Conservation (phyloP, 1,284 basidiomycete species). For the Athelia psychrophila region DNA sequence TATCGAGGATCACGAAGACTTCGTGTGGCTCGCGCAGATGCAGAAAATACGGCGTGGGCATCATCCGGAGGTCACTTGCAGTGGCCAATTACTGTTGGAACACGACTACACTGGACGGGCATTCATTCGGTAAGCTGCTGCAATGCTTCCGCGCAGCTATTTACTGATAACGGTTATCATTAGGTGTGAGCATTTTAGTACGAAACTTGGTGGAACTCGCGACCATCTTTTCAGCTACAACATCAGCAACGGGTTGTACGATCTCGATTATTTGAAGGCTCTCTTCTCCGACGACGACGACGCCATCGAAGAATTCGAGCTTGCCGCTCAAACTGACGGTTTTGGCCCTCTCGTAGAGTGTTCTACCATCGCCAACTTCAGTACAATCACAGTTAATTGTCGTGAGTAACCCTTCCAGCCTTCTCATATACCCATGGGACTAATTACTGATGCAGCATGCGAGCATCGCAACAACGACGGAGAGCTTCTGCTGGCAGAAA, state of each 20-base stretch:
- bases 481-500: conserved; percentile 1
- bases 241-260: conserved; percentile 10
- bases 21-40: not conserved
- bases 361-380: conserved; percentile 6
- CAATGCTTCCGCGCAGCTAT: not conserved
- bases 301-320: conserved; percentile 15
- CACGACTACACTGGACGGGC: conserved; percentile 4
- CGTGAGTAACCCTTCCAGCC: too few relatives aligned
- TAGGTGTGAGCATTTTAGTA: conserved; percentile 18
- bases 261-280: conserved; percentile 20
- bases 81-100: conserved; percentile 10
- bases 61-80: conserved; percentile 6
- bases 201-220: not conserved
- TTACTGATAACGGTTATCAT: not conserved
- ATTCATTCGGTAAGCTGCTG: conserved; percentile 3
- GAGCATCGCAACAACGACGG: conserved; percentile 8
- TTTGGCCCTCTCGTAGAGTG: conserved; percentile 16
- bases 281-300: conserved; percentile 16
- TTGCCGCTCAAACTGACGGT: conserved; percentile 7
- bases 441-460: conserved; percentile 7
- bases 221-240: conserved; percentile 13
- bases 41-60: conserved; percentile 6
- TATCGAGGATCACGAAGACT: not conserved
- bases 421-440: not conserved
- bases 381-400: conserved; percentile 13